Percentiles rank a stretch among this genome's conserved stretches.
Evolutionary conservation across 2,329 filamentous ascomycete species (phyloP).

Genomic region (Orbilia javanica): DNA sequence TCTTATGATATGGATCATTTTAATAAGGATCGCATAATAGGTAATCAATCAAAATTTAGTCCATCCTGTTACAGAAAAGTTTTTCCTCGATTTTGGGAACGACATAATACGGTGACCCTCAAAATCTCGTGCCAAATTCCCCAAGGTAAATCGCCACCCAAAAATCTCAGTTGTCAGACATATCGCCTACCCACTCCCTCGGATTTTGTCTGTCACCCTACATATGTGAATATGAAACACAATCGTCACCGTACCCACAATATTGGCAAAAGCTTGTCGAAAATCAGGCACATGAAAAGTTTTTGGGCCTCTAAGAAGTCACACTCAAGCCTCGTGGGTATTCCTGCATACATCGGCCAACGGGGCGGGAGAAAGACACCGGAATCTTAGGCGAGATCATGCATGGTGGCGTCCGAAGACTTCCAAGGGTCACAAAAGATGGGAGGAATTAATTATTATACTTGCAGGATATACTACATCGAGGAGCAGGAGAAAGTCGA

Average conservation of each 20-base stretch:
- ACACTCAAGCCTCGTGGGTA: slow-evolving; percentile 27
- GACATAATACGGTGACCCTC: not conserved
- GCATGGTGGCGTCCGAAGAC: slow-evolving; percentile 39
- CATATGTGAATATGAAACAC: not conserved
- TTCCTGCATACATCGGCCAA: not conserved
- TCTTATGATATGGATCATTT: no score
- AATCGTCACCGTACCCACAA: not conserved
- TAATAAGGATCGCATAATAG: slow-evolving; percentile 1
- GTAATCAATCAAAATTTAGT: not conserved
- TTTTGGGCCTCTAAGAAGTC: slow-evolving; percentile 46
- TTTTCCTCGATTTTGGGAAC: not conserved
- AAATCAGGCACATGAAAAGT: not conserved
- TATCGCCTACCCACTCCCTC: slow-evolving; percentile 10
- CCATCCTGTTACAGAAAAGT: not conserved
- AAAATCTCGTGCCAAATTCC: not conserved
- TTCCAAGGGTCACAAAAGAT: not conserved
- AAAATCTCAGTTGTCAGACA: not conserved
- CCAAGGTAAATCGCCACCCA: not conserved
- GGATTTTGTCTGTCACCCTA: not conserved
- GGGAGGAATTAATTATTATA: slow-evolving; percentile 1
- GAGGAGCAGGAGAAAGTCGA: not conserved
- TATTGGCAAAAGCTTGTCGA: slow-evolving; percentile 36
- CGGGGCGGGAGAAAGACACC: slow-evolving; percentile 12
- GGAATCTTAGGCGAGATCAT: slow-evolving; percentile 37
- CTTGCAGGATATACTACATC: not conserved